Conservation (phyloP, 495 filamentous ascomycete species). For the Margaritispora aquatica region DNA sequence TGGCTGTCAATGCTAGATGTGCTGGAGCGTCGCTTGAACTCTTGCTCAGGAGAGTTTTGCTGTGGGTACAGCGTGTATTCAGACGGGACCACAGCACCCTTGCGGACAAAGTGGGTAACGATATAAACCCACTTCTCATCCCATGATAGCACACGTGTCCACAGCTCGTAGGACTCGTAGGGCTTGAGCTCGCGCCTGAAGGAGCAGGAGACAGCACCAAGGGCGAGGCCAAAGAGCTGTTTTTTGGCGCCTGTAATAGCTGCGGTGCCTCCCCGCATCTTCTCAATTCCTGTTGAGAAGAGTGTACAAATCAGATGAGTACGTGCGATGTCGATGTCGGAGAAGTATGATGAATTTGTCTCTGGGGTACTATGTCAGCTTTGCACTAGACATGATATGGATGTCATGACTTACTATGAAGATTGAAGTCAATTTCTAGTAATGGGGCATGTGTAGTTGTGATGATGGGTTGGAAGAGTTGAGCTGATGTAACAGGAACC, state of each 20-base stretch:
- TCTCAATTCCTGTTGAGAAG: constrained; percentile 49
- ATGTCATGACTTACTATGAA: constrained; percentile 22
- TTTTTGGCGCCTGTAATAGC: constrained; percentile 36
- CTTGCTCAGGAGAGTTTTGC: constrained; percentile 26
- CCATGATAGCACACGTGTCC: constrained; percentile 62
- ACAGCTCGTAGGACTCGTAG: constrained; percentile 59
- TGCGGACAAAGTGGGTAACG: constrained; percentile 61
- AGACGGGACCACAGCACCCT: constrained; percentile 45
- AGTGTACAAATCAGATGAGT: constrained; percentile 54
- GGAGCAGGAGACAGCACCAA: constrained; percentile 59
- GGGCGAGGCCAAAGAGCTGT: constrained; percentile 33
- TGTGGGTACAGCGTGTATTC: constrained; percentile 40
- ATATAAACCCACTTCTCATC: constrained; percentile 81
- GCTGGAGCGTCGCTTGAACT: constrained; percentile 18
- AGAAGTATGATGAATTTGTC: constrained; percentile 70
- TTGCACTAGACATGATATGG: not conserved
- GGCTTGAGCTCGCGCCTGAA: constrained; percentile 67
- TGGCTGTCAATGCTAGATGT: constrained; percentile 30
- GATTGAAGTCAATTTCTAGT: constrained; percentile 32
- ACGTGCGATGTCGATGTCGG: constrained; percentile 65
- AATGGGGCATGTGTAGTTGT: constrained; percentile 26
- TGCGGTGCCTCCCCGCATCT: constrained; percentile 33
- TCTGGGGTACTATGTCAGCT: constrained; percentile 23
- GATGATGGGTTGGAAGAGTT: constrained; percentile 30
- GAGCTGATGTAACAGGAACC: constrained; percentile 19